These are phyloP conservation scores for Globisporangium cylindrosporum DNA, from an alignment of 352 stramenopile genomes.

Conservation along the genomic window DNA sequence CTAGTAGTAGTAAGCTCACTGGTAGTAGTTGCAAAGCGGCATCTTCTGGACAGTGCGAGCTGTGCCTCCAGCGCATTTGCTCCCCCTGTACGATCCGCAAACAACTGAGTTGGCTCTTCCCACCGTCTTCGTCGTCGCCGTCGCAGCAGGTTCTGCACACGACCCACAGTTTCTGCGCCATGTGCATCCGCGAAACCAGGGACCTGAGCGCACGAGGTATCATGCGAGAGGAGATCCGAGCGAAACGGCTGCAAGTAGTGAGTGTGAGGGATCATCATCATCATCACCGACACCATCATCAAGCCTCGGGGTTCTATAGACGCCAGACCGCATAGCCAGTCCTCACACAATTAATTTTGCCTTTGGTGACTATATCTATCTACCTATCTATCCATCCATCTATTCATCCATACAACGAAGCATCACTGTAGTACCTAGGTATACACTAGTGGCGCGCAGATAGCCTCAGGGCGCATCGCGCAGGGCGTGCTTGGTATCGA, in stretches of 20 bases:
- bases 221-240: background rate
- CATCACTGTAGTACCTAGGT: background rate
- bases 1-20: background rate
- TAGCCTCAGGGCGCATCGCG: background rate
- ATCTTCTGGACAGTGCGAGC: background rate
- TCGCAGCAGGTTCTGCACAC: background rate
- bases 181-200: background rate
- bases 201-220: background rate
- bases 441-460: background rate
- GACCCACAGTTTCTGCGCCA: background rate
- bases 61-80: background rate
- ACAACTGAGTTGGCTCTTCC: background rate
- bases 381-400: too few relatives aligned
- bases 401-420: too few relatives aligned
- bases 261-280: background rate
- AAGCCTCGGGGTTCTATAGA: background rate
- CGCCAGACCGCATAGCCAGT: background rate
- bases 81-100: background rate
- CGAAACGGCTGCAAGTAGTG: background rate
- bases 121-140: background rate
- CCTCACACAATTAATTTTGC: too few relatives aligned
- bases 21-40: background rate
- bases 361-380: too few relatives aligned
- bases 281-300: background rate
- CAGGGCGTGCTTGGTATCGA: background rate